Evolutionary conservation across 208 protist species (phyloP).

Genomic region (Crithidia acanthocephali): DNA sequence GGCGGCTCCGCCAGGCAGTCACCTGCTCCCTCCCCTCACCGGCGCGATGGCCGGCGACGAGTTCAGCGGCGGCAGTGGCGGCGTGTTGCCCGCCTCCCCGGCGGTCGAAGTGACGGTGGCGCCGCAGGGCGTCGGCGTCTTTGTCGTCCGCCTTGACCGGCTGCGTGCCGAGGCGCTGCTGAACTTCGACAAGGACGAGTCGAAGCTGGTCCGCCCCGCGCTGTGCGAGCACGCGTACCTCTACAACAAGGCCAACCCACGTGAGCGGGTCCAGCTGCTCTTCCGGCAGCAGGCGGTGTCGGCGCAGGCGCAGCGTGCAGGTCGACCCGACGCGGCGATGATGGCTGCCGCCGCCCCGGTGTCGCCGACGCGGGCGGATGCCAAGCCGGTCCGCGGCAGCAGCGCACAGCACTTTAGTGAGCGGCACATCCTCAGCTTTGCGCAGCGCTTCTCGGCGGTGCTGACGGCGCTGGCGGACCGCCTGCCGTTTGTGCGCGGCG

Average conservation of each 20-base stretch:
- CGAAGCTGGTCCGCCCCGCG: constrained; percentile 31
- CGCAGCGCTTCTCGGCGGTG: constrained; percentile 60
- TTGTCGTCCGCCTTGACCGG: constrained; percentile 75
- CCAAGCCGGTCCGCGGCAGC: constrained; percentile 52
- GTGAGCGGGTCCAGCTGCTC: constrained; percentile 59
- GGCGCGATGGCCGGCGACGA: constrained; percentile 9
- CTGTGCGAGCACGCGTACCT: constrained; percentile 78
- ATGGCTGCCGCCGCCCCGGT: constrained; percentile 2
- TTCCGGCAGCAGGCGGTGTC: constrained; percentile 40
- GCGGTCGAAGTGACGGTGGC: constrained; percentile 38
- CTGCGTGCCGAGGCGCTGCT: constrained; percentile 61
- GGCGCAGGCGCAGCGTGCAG: constrained; percentile 10
- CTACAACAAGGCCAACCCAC: constrained; percentile 71
- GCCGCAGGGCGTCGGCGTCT: constrained; percentile 41
- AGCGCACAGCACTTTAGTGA: constrained; percentile 65
- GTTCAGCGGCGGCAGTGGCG: background rate
- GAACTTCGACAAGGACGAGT: constrained; percentile 67
- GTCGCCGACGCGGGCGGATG: constrained; percentile 19
- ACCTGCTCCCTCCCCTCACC: constrained; percentile 13
- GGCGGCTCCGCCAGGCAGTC: constrained; percentile 1
- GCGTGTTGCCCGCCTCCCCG: constrained; percentile 2
- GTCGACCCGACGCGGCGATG: background rate
- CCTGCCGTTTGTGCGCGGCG: constrained; percentile 20
- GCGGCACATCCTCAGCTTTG: constrained; percentile 69
- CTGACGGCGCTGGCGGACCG: constrained; percentile 56